phyloP scores from a whole-genome alignment of 345 rosid genomes.

The Citrus inodora region DNA sequence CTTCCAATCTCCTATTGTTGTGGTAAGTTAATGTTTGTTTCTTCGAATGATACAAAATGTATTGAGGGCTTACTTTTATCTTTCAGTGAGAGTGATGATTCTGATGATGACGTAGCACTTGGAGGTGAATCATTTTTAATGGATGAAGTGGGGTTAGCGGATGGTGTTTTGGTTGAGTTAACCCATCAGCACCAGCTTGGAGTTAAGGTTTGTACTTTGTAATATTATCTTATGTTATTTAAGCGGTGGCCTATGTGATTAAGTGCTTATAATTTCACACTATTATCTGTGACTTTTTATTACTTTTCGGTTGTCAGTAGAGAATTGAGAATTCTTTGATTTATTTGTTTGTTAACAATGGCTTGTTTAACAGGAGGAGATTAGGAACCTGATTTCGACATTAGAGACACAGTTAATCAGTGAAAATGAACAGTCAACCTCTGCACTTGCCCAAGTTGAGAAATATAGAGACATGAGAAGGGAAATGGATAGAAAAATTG shows the following conservation, averaged over 20 bases:
- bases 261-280: not conserved
- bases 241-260: not conserved
- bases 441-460: constrained; percentile 54
- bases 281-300: not conserved
- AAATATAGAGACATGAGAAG: constrained; percentile 61
- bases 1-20: constrained; percentile 2
- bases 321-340: not conserved
- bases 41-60: not conserved
- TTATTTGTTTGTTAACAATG: constrained; percentile 5
- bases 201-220: constrained; percentile 63
- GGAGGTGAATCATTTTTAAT: constrained; percentile 42
- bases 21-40: not conserved
- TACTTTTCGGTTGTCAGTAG: not conserved
- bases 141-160: constrained; percentile 52
- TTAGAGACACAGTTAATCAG: constrained; percentile 55
- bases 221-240: constrained; percentile 2
- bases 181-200: constrained; percentile 50
- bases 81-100: constrained; percentile 48
- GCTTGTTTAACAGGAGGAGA: constrained; percentile 61
- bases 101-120: constrained; percentile 44
- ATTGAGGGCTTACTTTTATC: not conserved
- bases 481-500: constrained; percentile 73
- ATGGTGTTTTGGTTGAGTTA: constrained; percentile 55
- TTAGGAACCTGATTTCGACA: constrained; percentile 58
- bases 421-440: constrained; percentile 45